phyloP scores from a whole-genome alignment of 306 rosid species.

The Amphicarpaea edgeworthii region DNA sequence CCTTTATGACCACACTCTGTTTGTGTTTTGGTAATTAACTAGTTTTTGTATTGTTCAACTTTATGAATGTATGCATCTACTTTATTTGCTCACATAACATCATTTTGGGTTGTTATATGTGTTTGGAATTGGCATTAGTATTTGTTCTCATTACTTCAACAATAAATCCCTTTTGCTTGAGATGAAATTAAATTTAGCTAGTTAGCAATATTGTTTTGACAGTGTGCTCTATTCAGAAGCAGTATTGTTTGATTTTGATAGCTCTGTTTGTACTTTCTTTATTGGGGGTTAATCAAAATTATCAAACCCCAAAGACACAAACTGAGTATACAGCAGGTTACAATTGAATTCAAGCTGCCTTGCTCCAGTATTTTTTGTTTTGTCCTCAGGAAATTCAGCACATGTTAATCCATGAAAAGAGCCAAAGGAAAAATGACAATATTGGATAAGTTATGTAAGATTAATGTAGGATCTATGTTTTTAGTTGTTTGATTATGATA shows the following conservation, averaged over 20 bases:
- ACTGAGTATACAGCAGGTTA: background rate
- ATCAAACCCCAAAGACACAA: background rate
- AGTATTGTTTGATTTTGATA: no score
- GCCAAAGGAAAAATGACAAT: background rate
- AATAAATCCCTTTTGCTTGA: background rate
- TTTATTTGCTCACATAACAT: background rate
- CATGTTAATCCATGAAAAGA: background rate
- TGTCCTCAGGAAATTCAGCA: background rate
- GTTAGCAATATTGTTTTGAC: background rate
- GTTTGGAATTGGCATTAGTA: constrained; percentile 1
- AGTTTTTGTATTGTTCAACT: background rate
- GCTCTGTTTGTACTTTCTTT: no score
- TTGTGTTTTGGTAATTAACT: background rate
- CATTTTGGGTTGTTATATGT: constrained; percentile 1
- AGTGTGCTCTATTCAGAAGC: no score
- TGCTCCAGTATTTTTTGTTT: background rate
- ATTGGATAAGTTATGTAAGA: background rate
- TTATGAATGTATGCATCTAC: background rate
- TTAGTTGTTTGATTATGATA: constrained; percentile 2
- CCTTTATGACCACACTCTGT: background rate
- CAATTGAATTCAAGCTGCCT: background rate
- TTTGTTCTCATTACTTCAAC: constrained; percentile 8
- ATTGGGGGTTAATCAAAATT: background rate
- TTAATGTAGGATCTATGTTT: background rate
- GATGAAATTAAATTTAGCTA: background rate